Evolutionary conservation across 2,329 filamentous ascomycete species (phyloP), one percentile per base, ranked within the genome.

Genomic region (Colletotrichum euphorbiae): DNA sequence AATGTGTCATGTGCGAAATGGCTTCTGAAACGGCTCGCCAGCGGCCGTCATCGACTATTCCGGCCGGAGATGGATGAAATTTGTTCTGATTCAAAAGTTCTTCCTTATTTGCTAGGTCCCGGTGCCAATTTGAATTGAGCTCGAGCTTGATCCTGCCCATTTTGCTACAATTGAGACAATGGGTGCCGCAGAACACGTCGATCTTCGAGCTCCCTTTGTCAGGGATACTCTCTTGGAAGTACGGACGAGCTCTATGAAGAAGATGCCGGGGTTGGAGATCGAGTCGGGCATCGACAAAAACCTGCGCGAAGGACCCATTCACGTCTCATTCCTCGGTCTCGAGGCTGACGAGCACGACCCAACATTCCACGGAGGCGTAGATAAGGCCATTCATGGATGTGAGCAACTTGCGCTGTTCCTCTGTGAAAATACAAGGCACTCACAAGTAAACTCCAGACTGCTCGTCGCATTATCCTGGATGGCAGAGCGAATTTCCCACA

Each of bases 331-430:
- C 19, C 72, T 83, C 2, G 89, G 89, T 0, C 82, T 90, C 13
- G 81, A 84, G 15, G 83, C 78, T 5, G 89, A 91, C 69, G 87
- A 90, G 73, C 89, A 91, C 65, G 87, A 90, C 60, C 84, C 82
- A 28, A 85, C 83, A 0, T 87, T 88, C 59, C 89, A 91, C 67
- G 88, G 88, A 6, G 88, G 88, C 0, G 75, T 78, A 0, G 89
- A 92, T 68, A 91, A 91, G 75, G 89, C 89, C 0, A 80, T 91
- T 9, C 84, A 89, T 36, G 84, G 82, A 11, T 87, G 84, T 85
- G 73, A 77, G 83, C 77, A 46, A 19, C 33, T n/a, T 6, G 12
- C 12, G 11, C 6, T 21, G 21, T 33, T 17, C 11, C 17, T 57
- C 13, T 19, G 19, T 43, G 13, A 31, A 40, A 33, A 11, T 8